These are phyloP conservation scores for Blepharisma japonicum DNA, from an alignment of 73 alveolate genomes.

Conservation along the genomic window DNA sequence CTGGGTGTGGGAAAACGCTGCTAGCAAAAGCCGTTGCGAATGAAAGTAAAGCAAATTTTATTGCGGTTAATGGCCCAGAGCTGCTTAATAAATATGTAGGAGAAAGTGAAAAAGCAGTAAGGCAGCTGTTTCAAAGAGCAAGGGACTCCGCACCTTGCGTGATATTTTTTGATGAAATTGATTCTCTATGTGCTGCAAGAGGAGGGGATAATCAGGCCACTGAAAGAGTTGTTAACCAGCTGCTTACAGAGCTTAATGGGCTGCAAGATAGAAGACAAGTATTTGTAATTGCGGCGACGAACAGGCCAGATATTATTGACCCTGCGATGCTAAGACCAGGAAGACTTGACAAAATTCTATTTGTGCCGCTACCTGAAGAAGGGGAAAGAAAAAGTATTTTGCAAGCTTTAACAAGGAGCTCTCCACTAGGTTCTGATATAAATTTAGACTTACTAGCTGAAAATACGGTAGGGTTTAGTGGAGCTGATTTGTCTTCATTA, in stretches of 20 bases:
- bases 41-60: slow-evolving; percentile 98
- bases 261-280: slow-evolving; percentile 93
- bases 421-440: slow-evolving; percentile 73
- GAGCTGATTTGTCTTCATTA: slow-evolving; percentile 97
- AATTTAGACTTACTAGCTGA: slow-evolving; percentile 75
- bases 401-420: slow-evolving; percentile 76
- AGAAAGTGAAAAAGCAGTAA: slow-evolving; percentile 98
- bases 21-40: slow-evolving; percentile 98
- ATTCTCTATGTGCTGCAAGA: slow-evolving; percentile 98
- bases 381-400: slow-evolving; percentile 90
- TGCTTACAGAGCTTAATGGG: slow-evolving; percentile 99
- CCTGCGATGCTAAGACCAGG: slow-evolving; percentile 99
- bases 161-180: slow-evolving; percentile 99
- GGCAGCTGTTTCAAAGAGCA: slow-evolving; percentile 90
- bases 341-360: slow-evolving; percentile 88
- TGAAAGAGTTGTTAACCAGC: slow-evolving; percentile 97
- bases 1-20: slow-evolving; percentile 98
- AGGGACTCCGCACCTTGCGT: slow-evolving; percentile 98
- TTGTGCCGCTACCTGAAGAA: slow-evolving; percentile 96
- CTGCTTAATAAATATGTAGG: slow-evolving; percentile 99
- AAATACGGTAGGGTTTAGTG: slow-evolving; percentile 94
- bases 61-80: slow-evolving; percentile 99
- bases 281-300: slow-evolving; percentile 98
- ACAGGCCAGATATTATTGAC: slow-evolving; percentile 99
- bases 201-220: slow-evolving; percentile 68